Base-by-base conservation (phyloP, 352 stramenopile species). In the Phytophthora megakarya region DNA sequence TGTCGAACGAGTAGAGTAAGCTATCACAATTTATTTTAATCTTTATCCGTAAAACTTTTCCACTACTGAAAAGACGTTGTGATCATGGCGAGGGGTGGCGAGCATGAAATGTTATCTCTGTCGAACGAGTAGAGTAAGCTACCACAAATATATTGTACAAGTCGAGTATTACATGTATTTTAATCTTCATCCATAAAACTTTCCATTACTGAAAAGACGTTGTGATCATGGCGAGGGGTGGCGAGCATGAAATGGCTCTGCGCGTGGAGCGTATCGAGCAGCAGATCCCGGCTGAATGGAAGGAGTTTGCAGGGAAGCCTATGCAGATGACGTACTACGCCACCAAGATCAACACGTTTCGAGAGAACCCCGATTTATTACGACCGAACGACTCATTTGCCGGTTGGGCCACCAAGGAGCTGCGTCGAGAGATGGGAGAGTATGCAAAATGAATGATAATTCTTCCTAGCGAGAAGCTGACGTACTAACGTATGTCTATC, bases 271-370 rank as follows among this genome's bases (percentile, higher is more conserved):
- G 70, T 43, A 77, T 90, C 18, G 81, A 90, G 66, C 81, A 90
- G 59, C 63, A 72, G 48, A 75, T 91, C 3, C 78, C 78, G 0
- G 10, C 26, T 0, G 60, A 81, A 33, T 87, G 78, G 78, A 78
- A 72, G 35, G 37, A 53, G 40, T 80, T 88, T 32, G 72, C 78
- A 1, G 76, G 75, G 0, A 72, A 73, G 6, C 78, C 78, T 18
- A 78, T 90, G 75, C 66, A 75, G 18, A 79, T 93, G 51, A 65
- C 70, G 25, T 86, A 90, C 68, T 89, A 85, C 37, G 67, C 72
- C 48, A 84, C 78, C 19, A 70, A 61, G 8, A 82, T 93, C 45
- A 85, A 90, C 57, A 87, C 76, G 5, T 91, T 89, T 38, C 78
- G 78, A 25, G 70, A 77, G 3, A 90, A 91, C 43, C 55, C 52